Evolutionary conservation across 306 rosid genomes (phyloP).

Genomic region (Rubus idaeus): DNA sequence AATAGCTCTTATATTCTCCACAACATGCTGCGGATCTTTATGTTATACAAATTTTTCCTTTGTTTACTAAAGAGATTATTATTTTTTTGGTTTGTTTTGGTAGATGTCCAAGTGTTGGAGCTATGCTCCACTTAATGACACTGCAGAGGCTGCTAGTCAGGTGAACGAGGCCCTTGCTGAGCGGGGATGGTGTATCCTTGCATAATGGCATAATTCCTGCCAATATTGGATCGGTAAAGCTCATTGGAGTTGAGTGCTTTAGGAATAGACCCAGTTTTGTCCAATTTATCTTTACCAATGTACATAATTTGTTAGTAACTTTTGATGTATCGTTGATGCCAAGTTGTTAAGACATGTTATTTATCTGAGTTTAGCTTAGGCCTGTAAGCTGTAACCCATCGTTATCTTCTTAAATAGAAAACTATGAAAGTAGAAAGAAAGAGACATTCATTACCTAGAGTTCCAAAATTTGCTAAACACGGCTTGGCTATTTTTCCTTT

Average conservation of each 20-base stretch:
- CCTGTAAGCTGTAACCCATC: neutral
- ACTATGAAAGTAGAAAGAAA: neutral
- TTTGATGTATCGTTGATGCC: neutral
- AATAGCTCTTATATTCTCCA: neutral
- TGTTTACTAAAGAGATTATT: neutral
- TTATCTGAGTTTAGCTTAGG: neutral
- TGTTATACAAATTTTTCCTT: neutral
- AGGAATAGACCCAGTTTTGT: slow-evolving; percentile 4
- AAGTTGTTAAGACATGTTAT: neutral
- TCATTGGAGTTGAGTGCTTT: neutral
- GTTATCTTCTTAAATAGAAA: neutral
- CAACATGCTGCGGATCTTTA: neutral
- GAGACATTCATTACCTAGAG: neutral
- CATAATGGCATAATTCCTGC: slow-evolving; percentile 14
- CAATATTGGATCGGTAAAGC: neutral
- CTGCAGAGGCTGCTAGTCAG: slow-evolving; percentile 65
- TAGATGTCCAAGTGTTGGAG: slow-evolving; percentile 75
- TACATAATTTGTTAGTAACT: neutral
- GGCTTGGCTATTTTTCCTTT: neutral
- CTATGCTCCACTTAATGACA: slow-evolving; percentile 83
- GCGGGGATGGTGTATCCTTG: slow-evolving; percentile 69
- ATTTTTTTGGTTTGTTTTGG: neutral
- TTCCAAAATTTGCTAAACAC: neutral
- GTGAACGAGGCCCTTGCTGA: slow-evolving; percentile 61
- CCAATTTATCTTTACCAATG: neutral